A percentile compares a stretch with the other conserved stretches of the same genome.
These are phyloP conservation scores for Neofusicoccum umdonicola DNA, from an alignment of 2,329 filamentous ascomycete genomes.

Conservation along the genomic window DNA sequence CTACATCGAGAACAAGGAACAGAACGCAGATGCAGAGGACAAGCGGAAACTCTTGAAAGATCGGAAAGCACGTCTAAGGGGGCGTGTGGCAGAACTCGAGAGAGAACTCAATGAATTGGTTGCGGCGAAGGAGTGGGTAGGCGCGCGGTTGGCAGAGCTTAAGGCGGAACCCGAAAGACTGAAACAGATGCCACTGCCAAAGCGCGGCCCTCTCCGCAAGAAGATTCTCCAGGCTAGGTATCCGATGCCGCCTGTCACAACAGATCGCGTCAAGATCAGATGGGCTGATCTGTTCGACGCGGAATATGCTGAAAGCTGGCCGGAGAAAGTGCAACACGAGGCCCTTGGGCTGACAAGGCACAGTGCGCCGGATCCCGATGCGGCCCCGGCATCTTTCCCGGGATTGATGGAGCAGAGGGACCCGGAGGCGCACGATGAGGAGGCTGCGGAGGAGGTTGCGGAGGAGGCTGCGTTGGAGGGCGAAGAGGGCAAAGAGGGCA, in stretches of 20 bases:
- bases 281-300: conserved; percentile 37
- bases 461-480: neutral
- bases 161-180: no score
- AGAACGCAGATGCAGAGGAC: neutral
- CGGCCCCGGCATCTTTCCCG: neutral
- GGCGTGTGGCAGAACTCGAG: neutral
- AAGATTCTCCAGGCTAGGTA: neutral
- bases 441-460: neutral
- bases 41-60: neutral
- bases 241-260: conserved; percentile 23
- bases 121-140: neutral
- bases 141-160: no score
- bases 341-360: conserved; percentile 16
- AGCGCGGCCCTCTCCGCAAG: neutral
- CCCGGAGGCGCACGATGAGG: neutral
- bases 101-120: neutral
- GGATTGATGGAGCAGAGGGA: neutral
- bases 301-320: conserved; percentile 25
- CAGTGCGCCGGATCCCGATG: neutral
- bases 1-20: no score
- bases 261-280: conserved; percentile 28
- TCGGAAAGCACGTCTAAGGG: neutral
- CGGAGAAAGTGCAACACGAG: conserved; percentile 21
- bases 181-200: neutral
- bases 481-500: neutral